These are phyloP conservation scores for Blastobotrys petasosporus DNA, from an alignment of 1,139 yeast genomes.

Conservation along the genomic window DNA sequence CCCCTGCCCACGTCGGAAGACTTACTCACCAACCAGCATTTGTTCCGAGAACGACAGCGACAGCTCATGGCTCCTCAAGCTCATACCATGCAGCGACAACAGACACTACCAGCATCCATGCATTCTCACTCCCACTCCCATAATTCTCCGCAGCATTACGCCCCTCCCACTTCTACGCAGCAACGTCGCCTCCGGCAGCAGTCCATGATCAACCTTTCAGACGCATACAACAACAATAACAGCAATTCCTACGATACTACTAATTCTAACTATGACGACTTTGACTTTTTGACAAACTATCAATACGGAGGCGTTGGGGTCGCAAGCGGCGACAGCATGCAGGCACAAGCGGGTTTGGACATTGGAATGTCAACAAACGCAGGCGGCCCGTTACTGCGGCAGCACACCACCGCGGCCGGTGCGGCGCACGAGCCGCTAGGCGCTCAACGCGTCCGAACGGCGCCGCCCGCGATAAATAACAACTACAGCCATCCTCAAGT, in stretches of 20 bases:
- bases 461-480: not conserved
- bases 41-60: not conserved
- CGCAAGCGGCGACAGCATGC: too few relatives aligned
- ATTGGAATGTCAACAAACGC: conserved; percentile 7
- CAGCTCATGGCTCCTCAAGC: not conserved
- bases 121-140: not conserved
- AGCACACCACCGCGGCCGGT: not conserved
- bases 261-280: conserved; percentile 3
- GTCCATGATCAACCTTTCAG: not conserved
- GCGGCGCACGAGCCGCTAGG: not conserved
- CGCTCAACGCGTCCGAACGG: not conserved
- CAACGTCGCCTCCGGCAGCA: not conserved
- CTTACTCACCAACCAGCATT: conserved; percentile 1
- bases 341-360: not conserved
- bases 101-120: not conserved
- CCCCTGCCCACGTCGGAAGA: conserved; percentile 8
- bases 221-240: not conserved
- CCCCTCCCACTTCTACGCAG: not conserved
- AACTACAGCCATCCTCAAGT: not conserved
- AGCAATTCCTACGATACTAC: not conserved
- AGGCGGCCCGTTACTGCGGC: conserved; percentile 8
- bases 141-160: not conserved
- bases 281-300: conserved; percentile 2
- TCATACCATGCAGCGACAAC: not conserved
- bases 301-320: not conserved